phyloP scores from a whole-genome alignment of 768 basidiomycete species.

The Tephrocybe sp. region DNA sequence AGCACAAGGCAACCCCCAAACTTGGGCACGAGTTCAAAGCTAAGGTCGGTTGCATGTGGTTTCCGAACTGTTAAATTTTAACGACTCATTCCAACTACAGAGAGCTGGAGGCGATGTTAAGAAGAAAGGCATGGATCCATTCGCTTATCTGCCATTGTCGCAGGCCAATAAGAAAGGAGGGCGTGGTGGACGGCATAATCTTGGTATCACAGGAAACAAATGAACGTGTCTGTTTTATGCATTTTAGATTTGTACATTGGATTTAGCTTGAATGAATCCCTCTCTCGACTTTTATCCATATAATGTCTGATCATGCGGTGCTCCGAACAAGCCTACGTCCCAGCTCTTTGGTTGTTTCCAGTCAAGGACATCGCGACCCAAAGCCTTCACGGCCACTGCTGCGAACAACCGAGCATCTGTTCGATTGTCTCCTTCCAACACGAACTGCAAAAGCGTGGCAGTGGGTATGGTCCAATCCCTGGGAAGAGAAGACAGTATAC shows the following conservation, averaged over 20 bases:
- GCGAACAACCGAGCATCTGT: slow-evolving; percentile 67
- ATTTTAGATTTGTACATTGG: no score
- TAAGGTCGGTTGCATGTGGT: slow-evolving; percentile 57
- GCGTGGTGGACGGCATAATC: slow-evolving; percentile 31
- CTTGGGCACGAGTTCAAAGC: slow-evolving; percentile 93
- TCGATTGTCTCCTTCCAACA: slow-evolving; percentile 80
- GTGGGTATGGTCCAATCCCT: slow-evolving; percentile 49
- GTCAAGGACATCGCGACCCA: slow-evolving; percentile 36
- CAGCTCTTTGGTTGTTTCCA: slow-evolving; percentile 72
- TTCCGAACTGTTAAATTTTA: slow-evolving; percentile 1
- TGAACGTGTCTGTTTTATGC: slow-evolving; percentile 27
- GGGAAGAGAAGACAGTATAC: slow-evolving; percentile 60
- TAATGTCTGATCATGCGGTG: slow-evolving; percentile 68
- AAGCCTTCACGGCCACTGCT: slow-evolving; percentile 44
- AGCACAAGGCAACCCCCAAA: slow-evolving; percentile 45
- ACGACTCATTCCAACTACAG: slow-evolving; percentile 39
- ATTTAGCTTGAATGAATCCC: no score
- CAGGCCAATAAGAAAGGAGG: slow-evolving; percentile 74
- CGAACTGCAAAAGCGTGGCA: slow-evolving; percentile 67
- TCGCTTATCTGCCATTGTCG: slow-evolving; percentile 83
- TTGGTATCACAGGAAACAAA: slow-evolving; percentile 64
- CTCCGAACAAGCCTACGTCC: slow-evolving; percentile 67
- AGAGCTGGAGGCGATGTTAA: slow-evolving; percentile 94
- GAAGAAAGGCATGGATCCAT: slow-evolving; percentile 84
- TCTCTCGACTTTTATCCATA: slow-evolving; percentile 47